Evolutionary conservation across 192 early-diverging fungal genomes (phyloP), one percentile per base, ranked within the genome.

Genomic region (Backusella luteola): DNA sequence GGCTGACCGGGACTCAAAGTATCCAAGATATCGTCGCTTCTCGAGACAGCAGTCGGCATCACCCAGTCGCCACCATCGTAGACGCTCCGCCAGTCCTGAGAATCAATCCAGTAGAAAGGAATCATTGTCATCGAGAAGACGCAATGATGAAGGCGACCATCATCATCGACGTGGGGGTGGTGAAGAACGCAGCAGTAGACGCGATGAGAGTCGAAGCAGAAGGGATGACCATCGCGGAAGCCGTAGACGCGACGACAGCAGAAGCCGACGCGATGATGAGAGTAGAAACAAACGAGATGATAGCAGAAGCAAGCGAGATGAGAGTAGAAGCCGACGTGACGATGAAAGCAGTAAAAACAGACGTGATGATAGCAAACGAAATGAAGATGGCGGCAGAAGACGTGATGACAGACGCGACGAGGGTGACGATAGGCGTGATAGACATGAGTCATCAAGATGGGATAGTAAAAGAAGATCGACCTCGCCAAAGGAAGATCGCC

Each of bases 1-100:
- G 5, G 69, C 79, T 15, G 79, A 80, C 0, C 63, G 71, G 12
- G 77, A 73, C 3, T 19, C 39, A 11, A 34, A 34, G 19, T 34
- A 44, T 29, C 53, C 49, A 23, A 5, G 52, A 59, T 67, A 32
- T 35, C 66, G 38, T 35, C 76, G 77, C 14, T 66, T 36, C 34
- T 34, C 12, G 1, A 73, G 59, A 38, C 77, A 69, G 8, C 56
- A 63, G 23, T 78, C 77, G 6, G 5, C 67, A 21, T 79, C 78
- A 0, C 73, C 78, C 21, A 59, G 34, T 29, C 73, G 78, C 7
- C 46, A 59, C 21, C 56, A 63, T 63, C 23, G 67, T 2, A 44
- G 68, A 67, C 56, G 32, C 26, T 63, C 56, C 4, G 56, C 23
- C 19, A 63, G 56, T 11, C 56, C 56, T 0, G 56, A 63, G n/a